Evolutionary conservation across 164 flowering plant genomes (phyloP), one percentile per base, ranked within the genome.

Genomic region (Tetracentron sinense): DNA sequence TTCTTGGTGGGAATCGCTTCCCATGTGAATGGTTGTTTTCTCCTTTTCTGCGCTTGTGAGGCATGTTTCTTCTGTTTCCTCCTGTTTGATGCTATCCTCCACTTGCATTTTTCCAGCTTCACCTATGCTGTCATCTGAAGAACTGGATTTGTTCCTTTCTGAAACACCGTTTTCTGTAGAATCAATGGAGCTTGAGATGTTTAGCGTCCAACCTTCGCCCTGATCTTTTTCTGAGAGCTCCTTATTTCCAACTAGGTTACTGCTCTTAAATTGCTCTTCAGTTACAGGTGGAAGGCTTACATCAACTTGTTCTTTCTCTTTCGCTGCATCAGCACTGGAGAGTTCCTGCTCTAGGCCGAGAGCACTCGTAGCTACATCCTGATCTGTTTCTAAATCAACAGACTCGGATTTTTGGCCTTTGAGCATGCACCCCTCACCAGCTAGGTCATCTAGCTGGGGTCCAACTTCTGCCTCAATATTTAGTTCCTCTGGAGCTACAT

Each of bases 201-300:
- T n/a, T n/a, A n/a, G n/a, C n/a, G n/a, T n/a, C n/a, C n/a, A n/a
- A n/a, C n/a, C n/a, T n/a, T n/a, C n/a, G n/a, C n/a, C n/a, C n/a
- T 53, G 22, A 68, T 42, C 67, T 44, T 65, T 65, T 58, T 78
- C 69, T 11, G 20, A 26, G 46, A 26, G 16, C 31, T 58, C 69
- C 42, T 50, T 47, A 19, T 54, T 68, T 11, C 54, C 22, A 29
- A 42, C 51, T 33, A 1, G 2, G 23, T 68, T 60, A 23, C 69
- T 59, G 14, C 58, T n/a, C n/a, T n/a, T n/a, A n/a, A n/a, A n/a
- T n/a, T n/a, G n/a, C n/a, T n/a, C n/a, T n/a, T n/a, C n/a, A n/a
- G n/a, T n/a, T n/a, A n/a, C n/a, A n/a, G n/a, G n/a, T n/a, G n/a
- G n/a, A n/a, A n/a, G n/a, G n/a, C n/a, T n/a, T n/a, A n/a, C n/a